phyloP scores from a whole-genome alignment of 768 basidiomycete species.

The Udeniomyces megalosporus region DNA sequence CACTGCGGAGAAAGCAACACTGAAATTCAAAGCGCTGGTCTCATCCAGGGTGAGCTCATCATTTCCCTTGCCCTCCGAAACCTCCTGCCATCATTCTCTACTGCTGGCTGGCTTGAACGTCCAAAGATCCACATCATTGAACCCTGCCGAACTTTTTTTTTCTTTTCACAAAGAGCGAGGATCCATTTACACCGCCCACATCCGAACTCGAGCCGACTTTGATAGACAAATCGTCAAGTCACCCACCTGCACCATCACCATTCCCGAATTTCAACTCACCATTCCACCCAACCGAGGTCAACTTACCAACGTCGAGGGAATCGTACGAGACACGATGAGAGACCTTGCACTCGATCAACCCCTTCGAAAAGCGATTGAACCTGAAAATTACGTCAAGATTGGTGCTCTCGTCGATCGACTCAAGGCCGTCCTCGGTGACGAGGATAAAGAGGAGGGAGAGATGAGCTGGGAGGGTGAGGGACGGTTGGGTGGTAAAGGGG shows the following conservation, averaged over 20 bases:
- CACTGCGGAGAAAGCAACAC: constrained; percentile 81
- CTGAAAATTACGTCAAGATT: constrained; percentile 54
- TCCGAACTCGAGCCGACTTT: constrained; percentile 58
- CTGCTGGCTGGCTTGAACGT: neutral
- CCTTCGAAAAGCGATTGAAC: constrained; percentile 51
- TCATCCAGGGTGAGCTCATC: constrained; percentile 53
- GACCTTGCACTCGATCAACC: constrained; percentile 74
- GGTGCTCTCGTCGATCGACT: constrained; percentile 49
- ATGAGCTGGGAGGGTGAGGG: constrained; percentile 26
- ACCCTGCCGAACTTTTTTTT: neutral
- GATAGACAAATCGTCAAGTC: constrained; percentile 90
- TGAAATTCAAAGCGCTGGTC: constrained; percentile 79
- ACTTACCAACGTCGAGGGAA: constrained; percentile 90
- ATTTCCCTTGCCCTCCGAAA: neutral
- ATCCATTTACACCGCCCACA: constrained; percentile 58
- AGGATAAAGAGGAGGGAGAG: constrained; percentile 23
- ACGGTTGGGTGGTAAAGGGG: constrained; percentile 21
- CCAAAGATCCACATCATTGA: too few relatives aligned
- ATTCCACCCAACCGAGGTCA: constrained; percentile 76
- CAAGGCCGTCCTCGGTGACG: constrained; percentile 21
- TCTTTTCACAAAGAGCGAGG: constrained; percentile 51
- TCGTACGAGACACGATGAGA: constrained; percentile 60
- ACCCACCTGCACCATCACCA: constrained; percentile 54
- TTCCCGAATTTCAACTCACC: constrained; percentile 80
- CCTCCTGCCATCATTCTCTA: neutral